Conservation (phyloP, 805 yeast genomes). For the Yamadazyma akitaensis region DNA sequence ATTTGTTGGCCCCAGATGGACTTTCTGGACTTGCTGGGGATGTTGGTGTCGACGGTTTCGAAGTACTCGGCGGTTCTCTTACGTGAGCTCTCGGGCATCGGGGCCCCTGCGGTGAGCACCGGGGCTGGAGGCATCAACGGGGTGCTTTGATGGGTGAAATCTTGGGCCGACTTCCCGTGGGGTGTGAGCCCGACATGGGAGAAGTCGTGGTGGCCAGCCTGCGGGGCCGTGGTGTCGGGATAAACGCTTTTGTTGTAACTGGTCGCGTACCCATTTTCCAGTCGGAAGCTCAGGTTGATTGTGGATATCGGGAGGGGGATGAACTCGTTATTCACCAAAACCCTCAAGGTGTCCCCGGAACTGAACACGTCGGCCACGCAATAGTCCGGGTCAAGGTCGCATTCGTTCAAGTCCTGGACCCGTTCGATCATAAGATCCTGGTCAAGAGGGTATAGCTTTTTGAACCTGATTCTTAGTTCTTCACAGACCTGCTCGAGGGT, state of each 20-base stretch:
- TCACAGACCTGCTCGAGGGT: conserved; percentile 47
- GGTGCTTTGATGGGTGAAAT: conserved; percentile 17
- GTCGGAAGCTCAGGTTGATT: neutral
- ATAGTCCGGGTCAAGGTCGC: conserved; percentile 81
- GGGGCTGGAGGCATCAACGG: conserved; percentile 26
- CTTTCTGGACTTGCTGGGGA: conserved; percentile 19
- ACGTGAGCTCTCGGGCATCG: conserved; percentile 13
- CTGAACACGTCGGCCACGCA: conserved; percentile 60
- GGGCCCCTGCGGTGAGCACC: conserved; percentile 12
- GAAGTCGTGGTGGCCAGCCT: too few relatives aligned
- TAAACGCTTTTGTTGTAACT: too few relatives aligned
- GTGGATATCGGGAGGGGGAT: neutral
- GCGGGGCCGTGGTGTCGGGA: too few relatives aligned
- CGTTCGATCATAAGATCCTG: conserved; percentile 53
- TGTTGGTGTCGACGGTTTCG: conserved; percentile 20
- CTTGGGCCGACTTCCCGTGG: neutral
- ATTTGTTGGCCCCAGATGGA: conserved; percentile 2
- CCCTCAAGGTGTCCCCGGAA: conserved; percentile 32
- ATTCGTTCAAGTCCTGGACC: conserved; percentile 62
- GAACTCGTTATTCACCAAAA: conserved; percentile 27
- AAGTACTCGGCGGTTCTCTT: conserved; percentile 22
- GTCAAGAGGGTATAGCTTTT: conserved; percentile 63
- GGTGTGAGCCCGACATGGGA: neutral
- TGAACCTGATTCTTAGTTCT: conserved; percentile 54
- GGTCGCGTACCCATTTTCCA: neutral